Percentiles rank a stretch among this genome's conserved stretches.
These are phyloP conservation scores for Cucurbita argyrosperma DNA, from an alignment of 306 rosid species.

Conservation along the genomic window DNA sequence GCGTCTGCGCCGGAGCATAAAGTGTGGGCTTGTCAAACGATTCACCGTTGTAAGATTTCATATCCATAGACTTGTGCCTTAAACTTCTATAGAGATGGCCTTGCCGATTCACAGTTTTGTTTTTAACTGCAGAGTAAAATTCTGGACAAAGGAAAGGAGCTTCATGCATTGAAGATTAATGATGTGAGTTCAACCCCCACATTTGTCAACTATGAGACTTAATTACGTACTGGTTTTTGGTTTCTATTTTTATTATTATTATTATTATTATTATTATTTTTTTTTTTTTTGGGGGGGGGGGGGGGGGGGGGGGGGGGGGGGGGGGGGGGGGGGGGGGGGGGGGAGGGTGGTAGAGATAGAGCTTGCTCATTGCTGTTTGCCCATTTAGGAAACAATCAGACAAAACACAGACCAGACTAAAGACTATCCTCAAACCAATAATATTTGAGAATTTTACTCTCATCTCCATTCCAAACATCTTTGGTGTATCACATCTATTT, in stretches of 20 bases:
- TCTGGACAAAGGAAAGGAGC: conserved; percentile 49
- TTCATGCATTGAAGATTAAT: conserved; percentile 60
- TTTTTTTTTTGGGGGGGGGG: background rate
- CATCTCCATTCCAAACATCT: background rate
- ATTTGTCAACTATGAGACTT: background rate
- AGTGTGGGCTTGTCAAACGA: conserved; percentile 59
- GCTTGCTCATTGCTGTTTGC: background rate
- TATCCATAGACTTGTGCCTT: background rate
- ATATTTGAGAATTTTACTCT: background rate
- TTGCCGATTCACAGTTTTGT: conserved; percentile 14
- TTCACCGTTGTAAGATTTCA: conserved; percentile 66
- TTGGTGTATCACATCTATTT: background rate
- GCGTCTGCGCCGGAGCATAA: conserved; percentile 60
- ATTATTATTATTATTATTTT: too few species aligned
- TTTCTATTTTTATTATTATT: background rate
- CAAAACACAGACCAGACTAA: background rate
- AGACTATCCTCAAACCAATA: background rate
- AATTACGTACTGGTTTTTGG: background rate
- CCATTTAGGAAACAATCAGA: background rate
- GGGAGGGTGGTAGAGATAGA: background rate
- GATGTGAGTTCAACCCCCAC: conserved; percentile 40
- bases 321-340: background rate
- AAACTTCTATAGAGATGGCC: background rate
- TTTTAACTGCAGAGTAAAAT: conserved; percentile 59
- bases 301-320: background rate